phyloP scores from a whole-genome alignment of 768 basidiomycete genomes.

The Rhodotorula paludigena region DNA sequence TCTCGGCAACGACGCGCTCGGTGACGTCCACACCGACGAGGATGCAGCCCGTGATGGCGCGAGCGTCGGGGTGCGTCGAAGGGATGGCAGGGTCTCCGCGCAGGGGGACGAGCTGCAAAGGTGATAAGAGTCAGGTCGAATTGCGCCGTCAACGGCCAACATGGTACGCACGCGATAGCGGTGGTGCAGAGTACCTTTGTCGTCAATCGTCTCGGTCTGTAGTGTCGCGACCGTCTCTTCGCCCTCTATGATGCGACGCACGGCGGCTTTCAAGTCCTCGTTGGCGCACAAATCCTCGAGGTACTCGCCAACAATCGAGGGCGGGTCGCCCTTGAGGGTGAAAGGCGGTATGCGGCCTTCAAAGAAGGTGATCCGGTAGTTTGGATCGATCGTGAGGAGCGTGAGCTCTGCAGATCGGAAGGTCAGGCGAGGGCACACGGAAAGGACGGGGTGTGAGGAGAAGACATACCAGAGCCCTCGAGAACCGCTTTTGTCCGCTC shows the following conservation, averaged over 20 bases:
- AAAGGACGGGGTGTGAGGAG: no score
- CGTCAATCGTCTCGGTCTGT: neutral
- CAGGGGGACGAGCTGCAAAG: constrained; percentile 16
- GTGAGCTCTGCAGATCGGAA: neutral
- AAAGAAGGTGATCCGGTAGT: constrained; percentile 1
- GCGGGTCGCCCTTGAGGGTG: no score
- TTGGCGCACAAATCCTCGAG: neutral
- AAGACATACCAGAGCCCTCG: constrained; percentile 1
- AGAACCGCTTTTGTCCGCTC: constrained; percentile 25
- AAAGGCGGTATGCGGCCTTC: constrained; percentile 5
- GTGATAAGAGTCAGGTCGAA: neutral
- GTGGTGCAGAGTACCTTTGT: neutral
- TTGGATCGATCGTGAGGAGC: constrained; percentile 13
- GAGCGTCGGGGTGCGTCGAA: constrained; percentile 3
- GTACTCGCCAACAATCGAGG: neutral
- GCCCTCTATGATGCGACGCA: constrained; percentile 11
- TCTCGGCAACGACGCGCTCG: constrained; percentile 19
- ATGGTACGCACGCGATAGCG: constrained; percentile 13
- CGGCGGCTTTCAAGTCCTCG: neutral
- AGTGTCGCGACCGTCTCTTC: neutral
- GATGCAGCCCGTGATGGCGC: constrained; percentile 25
- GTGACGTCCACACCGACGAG: constrained; percentile 32
- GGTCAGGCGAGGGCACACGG: neutral
- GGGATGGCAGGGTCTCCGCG: constrained; percentile 23
- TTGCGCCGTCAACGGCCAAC: neutral